Evolutionary conservation across 768 basidiomycete species (phyloP).

Genomic region (Agaricus blazei): DNA sequence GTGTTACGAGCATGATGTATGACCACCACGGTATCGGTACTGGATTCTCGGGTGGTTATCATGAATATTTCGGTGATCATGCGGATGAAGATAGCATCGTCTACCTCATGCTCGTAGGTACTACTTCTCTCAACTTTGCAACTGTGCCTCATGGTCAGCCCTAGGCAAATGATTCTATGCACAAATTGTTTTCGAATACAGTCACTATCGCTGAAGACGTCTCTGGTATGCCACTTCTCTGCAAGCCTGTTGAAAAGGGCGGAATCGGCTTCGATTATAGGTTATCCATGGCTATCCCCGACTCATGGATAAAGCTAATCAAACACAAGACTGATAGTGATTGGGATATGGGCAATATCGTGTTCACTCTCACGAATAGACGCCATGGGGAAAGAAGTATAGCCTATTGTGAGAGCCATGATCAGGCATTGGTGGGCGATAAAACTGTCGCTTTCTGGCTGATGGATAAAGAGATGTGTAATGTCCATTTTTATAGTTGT

Average conservation of each 20-base stretch:
- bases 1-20: conserved; percentile 99
- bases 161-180: conserved; percentile 91
- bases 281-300: conserved; percentile 96
- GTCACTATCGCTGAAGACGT: conserved; percentile 99
- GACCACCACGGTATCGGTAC: conserved; percentile 95
- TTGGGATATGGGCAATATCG: conserved; percentile 87
- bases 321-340: conserved; percentile 85
- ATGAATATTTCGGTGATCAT: conserved; percentile 90
- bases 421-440: conserved; percentile 97
- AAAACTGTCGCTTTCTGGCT: conserved; percentile 99
- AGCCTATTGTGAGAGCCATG: conserved; percentile 93
- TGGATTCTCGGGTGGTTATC: conserved; percentile 96
- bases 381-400: conserved; percentile 88
- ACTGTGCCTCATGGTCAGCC: conserved; percentile 6
- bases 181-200: conserved; percentile 68
- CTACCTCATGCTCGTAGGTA: conserved; percentile 92
- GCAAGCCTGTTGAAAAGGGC: conserved; percentile 70
- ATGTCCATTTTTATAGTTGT: conserved; percentile 22
- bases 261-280: conserved; percentile 98
- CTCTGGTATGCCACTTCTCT: conserved; percentile 96
- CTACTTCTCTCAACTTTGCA: background rate
- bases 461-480: conserved; percentile 99
- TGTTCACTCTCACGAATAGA: conserved; percentile 86
- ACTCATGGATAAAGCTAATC: conserved; percentile 99
- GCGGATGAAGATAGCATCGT: conserved; percentile 88